Evolutionary conservation across 208 protist species (phyloP).

Genomic region (Leishmania amazonensis): DNA sequence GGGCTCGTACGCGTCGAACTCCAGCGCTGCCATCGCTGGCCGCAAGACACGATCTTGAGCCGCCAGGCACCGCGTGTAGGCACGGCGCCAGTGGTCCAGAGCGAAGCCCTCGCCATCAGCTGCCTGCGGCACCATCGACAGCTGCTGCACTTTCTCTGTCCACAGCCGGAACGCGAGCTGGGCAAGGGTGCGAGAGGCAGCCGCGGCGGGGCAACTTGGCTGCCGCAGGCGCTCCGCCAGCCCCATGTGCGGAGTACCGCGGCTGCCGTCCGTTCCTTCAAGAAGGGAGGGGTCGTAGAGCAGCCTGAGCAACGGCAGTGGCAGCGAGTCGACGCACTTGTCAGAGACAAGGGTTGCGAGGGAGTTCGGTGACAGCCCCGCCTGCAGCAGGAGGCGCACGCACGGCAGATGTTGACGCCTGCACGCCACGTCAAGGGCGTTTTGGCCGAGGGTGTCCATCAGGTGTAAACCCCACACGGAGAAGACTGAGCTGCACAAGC

Average conservation of each 20-base stretch:
- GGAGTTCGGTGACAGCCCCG: slow-evolving; percentile 20
- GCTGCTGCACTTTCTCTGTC: slow-evolving; percentile 38
- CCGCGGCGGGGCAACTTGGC: slow-evolving; percentile 23
- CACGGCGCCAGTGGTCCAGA: slow-evolving; percentile 4
- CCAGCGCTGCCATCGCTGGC: slow-evolving; percentile 51
- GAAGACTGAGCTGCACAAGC: background rate
- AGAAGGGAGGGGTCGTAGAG: slow-evolving; percentile 29
- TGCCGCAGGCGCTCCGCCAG: slow-evolving; percentile 30
- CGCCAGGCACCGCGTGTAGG: slow-evolving; percentile 19
- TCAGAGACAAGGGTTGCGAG: slow-evolving; percentile 6
- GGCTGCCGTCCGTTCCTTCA: slow-evolving; percentile 9
- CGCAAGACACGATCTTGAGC: slow-evolving; percentile 63
- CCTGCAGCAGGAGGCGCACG: slow-evolving; percentile 21
- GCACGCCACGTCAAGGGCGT: slow-evolving; percentile 26
- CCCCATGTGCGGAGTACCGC: background rate
- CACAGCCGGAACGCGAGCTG: slow-evolving; percentile 42
- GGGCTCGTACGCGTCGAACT: slow-evolving; percentile 51
- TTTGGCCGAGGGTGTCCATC: slow-evolving; percentile 5
- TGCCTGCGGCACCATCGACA: background rate
- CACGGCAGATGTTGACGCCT: slow-evolving; percentile 6
- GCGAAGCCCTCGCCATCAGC: background rate
- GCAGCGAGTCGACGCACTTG: slow-evolving; percentile 5
- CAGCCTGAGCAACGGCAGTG: slow-evolving; percentile 22
- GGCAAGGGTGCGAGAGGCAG: slow-evolving; percentile 36
- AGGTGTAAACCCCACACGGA: slow-evolving; percentile 13